A percentile compares a stretch with the other conserved stretches of the same genome.
These are phyloP conservation scores for Puccinia novopanici DNA, from an alignment of 1,284 basidiomycete genomes.

Conservation along the genomic window DNA sequence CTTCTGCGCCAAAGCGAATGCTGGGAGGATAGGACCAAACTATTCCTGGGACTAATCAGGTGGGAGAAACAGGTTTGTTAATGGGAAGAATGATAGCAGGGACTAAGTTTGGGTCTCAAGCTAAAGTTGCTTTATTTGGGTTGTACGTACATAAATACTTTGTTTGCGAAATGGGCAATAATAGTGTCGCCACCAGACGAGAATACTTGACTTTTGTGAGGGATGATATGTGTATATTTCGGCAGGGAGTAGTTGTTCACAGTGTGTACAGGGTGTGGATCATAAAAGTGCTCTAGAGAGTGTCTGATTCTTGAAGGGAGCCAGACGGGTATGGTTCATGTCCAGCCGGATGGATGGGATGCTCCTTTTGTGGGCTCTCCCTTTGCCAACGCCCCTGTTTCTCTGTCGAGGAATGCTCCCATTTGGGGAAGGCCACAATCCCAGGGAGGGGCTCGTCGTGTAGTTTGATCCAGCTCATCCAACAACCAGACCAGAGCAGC, in stretches of 20 bases:
- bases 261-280: neutral
- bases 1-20: too few relatives aligned
- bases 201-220: neutral
- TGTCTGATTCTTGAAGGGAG: neutral
- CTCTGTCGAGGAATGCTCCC: slow-evolving; percentile 11
- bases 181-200: neutral
- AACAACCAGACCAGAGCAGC: neutral
- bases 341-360: too few relatives aligned
- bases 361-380: slow-evolving; percentile 13
- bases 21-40: too few relatives aligned
- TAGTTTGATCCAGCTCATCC: slow-evolving; percentile 15
- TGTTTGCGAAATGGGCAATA: neutral
- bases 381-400: slow-evolving; percentile 27
- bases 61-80: neutral
- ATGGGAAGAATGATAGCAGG: too few relatives aligned
- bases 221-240: neutral
- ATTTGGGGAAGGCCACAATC: slow-evolving; percentile 30
- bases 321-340: too few relatives aligned
- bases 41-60: too few relatives aligned
- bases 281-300: neutral
- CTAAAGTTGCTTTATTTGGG: slow-evolving; percentile 1
- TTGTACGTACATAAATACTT: too few relatives aligned
- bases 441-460: slow-evolving; percentile 2
- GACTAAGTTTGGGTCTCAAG: neutral
- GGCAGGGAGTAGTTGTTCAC: too few relatives aligned